Percentiles rank a stretch among this genome's conserved stretches.
Evolutionary conservation across 768 basidiomycete species (phyloP).

Genomic region (Nevesoporus exiguus): DNA sequence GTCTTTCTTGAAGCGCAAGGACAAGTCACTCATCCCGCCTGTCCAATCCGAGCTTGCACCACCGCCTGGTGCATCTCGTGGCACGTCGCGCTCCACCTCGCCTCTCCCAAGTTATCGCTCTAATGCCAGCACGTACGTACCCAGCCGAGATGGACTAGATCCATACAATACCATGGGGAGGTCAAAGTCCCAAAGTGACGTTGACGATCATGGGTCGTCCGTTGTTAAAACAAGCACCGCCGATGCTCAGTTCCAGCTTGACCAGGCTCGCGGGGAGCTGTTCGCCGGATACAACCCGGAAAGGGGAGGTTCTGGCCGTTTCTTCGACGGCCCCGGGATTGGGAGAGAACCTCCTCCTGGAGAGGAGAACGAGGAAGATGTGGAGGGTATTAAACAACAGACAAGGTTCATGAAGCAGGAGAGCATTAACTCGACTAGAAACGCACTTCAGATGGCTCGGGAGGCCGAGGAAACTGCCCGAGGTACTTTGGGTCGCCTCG

Average conservation of each 20-base stretch:
- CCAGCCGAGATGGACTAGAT: conserved; percentile 64
- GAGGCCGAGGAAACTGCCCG: conserved; percentile 96
- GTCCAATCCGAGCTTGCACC: conserved; percentile 38
- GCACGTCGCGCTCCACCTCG: conserved; percentile 34
- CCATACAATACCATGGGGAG: conserved; percentile 39
- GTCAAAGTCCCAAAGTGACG: conserved; percentile 24
- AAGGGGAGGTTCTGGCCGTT: conserved; percentile 58
- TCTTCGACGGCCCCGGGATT: conserved; percentile 59
- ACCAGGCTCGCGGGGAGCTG: conserved; percentile 67
- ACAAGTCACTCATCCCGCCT: conserved; percentile 67
- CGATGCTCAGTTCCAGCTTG: conserved; percentile 45
- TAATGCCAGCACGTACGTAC: conserved; percentile 58
- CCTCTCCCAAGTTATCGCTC: conserved; percentile 46
- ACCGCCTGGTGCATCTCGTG: conserved; percentile 24
- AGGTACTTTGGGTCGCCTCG: conserved; percentile 77
- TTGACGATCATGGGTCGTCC: conserved; percentile 25
- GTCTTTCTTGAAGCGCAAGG: conserved; percentile 58
- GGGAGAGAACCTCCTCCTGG: conserved; percentile 51
- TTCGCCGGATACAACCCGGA: conserved; percentile 71
- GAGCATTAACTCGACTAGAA: conserved; percentile 81
- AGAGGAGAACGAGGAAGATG: conserved; percentile 80
- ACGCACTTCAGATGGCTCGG: conserved; percentile 89
- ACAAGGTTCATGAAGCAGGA: conserved; percentile 90
- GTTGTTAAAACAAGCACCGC: conserved; percentile 1
- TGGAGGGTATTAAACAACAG: conserved; percentile 94